These are phyloP conservation scores for Sextonia rubra DNA, from an alignment of 164 flowering plant genomes.

Conservation along the genomic window DNA sequence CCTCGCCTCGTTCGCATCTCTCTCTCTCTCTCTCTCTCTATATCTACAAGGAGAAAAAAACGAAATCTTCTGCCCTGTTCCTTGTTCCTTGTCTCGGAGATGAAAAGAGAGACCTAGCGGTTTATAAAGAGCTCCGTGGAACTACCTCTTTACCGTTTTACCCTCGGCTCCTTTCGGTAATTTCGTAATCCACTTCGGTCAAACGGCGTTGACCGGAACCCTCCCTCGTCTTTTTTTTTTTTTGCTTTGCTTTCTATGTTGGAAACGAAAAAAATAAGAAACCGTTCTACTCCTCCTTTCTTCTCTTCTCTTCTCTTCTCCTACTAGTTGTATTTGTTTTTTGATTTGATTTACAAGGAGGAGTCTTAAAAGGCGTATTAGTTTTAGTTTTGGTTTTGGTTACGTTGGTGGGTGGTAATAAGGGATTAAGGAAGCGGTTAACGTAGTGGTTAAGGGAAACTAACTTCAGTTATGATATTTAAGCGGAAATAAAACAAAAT, in stretches of 20 bases:
- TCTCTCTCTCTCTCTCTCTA: neutral
- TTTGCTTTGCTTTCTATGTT: neutral
- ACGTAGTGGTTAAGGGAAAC: slow-evolving; percentile 4
- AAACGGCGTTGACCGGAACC: slow-evolving; percentile 11
- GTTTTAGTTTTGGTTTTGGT: neutral
- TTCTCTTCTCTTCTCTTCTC: neutral
- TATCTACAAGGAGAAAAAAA: too few species aligned
- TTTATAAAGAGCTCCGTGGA: neutral
- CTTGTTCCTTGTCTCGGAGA: neutral
- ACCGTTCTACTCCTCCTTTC: neutral
- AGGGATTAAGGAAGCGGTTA: neutral
- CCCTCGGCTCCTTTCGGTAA: neutral
- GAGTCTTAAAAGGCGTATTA: too few species aligned
- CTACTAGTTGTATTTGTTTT: too few species aligned
- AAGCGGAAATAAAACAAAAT: neutral
- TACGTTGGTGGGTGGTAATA: neutral
- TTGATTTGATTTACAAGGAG: too few species aligned
- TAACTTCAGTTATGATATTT: slow-evolving; percentile 7
- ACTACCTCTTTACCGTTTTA: neutral
- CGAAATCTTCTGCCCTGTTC: too few species aligned
- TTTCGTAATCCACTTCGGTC: neutral
- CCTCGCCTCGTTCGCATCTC: slow-evolving; percentile 5
- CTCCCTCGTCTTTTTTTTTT: slow-evolving; percentile 3
- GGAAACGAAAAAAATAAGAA: neutral
- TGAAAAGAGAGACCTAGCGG: neutral